Evolutionary conservation across 768 basidiomycete species (phyloP).

Genomic region (Sarcodon aspratus): DNA sequence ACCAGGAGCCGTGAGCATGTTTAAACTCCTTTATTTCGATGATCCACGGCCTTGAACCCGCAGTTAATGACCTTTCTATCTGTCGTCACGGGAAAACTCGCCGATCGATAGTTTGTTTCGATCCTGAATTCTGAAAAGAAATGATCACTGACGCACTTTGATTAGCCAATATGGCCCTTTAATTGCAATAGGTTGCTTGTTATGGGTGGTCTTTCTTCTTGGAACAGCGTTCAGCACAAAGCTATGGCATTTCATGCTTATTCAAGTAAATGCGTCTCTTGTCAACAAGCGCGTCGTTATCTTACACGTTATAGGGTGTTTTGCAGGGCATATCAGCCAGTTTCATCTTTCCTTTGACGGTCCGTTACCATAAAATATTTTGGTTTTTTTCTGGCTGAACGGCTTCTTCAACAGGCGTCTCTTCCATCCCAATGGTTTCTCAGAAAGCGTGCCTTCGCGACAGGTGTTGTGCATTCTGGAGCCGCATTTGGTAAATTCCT

Average conservation of each 20-base stretch:
- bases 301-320: slow-evolving; percentile 14
- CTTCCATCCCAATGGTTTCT: slow-evolving; percentile 12
- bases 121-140: not conserved
- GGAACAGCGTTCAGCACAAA: slow-evolving; percentile 19
- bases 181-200: slow-evolving; percentile 17
- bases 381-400: too few relatives aligned
- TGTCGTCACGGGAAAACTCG: slow-evolving; percentile 20
- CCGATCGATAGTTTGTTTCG: slow-evolving; percentile 18
- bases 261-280: too few relatives aligned
- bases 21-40: not conserved
- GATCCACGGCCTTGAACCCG: not conserved
- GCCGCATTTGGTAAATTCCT: slow-evolving; percentile 7
- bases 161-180: slow-evolving; percentile 11
- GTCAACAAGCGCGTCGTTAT: too few relatives aligned
- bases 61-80: slow-evolving; percentile 17
- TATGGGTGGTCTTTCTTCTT: slow-evolving; percentile 17
- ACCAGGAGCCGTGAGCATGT: slow-evolving; percentile 10
- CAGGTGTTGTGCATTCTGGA: slow-evolving; percentile 9
- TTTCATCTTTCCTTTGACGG: slow-evolving; percentile 8
- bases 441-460: slow-evolving; percentile 7
- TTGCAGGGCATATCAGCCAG: slow-evolving; percentile 15
- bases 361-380: not conserved
- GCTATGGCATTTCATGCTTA: slow-evolving; percentile 19
- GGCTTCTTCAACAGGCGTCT: slow-evolving; percentile 3
- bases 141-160: not conserved